Evolutionary conservation across 1,284 basidiomycete genomes (phyloP).

Genomic region (Binderoboletus segoi): DNA sequence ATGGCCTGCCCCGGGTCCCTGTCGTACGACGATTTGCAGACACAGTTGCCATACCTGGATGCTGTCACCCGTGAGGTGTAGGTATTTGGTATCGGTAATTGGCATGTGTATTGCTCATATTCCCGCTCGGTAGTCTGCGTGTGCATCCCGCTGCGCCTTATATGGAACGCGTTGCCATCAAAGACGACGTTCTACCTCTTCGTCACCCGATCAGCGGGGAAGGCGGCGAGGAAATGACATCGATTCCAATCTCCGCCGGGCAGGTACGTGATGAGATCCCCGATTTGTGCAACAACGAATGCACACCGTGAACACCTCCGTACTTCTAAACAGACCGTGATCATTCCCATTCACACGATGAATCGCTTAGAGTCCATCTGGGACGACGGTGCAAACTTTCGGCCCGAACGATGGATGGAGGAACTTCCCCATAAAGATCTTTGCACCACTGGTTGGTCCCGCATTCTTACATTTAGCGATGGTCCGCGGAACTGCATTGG

Average conservation of each 20-base stretch:
- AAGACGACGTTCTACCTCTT: conserved; percentile 8
- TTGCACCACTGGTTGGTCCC: conserved; percentile 12
- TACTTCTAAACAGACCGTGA: background rate
- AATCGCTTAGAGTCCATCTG: conserved; percentile 9
- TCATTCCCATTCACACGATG: conserved; percentile 6
- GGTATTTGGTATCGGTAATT: background rate
- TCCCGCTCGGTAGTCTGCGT: conserved; percentile 1
- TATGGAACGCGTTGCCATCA: conserved; percentile 6
- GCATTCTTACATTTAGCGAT: conserved; percentile 12
- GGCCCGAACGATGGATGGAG: conserved; percentile 9
- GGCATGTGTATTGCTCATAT: background rate
- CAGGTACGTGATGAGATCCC: background rate
- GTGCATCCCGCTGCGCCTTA: conserved; percentile 6
- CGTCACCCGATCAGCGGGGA: conserved; percentile 4
- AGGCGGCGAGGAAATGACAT: conserved; percentile 6
- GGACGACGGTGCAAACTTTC: conserved; percentile 1
- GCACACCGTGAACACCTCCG: background rate
- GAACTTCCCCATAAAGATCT: conserved; percentile 7
- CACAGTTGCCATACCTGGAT: conserved; percentile 12
- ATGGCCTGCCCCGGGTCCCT: conserved; percentile 3
- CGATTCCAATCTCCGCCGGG: conserved; percentile 4
- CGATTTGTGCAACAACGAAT: background rate
- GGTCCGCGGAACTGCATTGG: conserved; percentile 13
- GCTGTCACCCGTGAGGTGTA: conserved; percentile 11
- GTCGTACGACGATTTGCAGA: conserved; percentile 7